Evolutionary conservation across 108 stramenopile genomes (phyloP), one percentile per base, ranked within the genome.

Genomic region (Chaetoceros tenuissimus): DNA sequence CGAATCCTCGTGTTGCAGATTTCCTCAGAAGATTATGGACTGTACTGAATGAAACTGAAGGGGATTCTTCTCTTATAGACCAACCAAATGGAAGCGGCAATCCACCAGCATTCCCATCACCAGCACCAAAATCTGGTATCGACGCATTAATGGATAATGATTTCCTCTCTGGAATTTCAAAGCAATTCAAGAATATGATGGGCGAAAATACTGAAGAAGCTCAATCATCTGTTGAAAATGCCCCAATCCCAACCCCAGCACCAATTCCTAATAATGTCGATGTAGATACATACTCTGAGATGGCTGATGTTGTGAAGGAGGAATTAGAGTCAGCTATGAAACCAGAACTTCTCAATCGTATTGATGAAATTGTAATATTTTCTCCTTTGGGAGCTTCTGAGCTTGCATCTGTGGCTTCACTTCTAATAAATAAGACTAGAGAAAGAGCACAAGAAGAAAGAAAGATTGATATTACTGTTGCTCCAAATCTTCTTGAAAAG

Each of bases 311-410:
- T 49, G 96, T 97, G 19, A 89, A 96, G 68, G 74, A 73, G n/a
- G 96, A 94, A 40, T 80, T 99, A 51, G 74, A 89, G 28, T 63
- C 81, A 28, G 66, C 74, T 20, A 97, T 98, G 86, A 83, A 85
- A 50, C 98, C 97, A 7, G 98, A 99, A 70, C 77, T 99, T 31
- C 69, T 99, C 60, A 99, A 99, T 70, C 86, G 98, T n/a, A 85
- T 99, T 57, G 98, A 99, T 63, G 98, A 99, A 69, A 95, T 98
- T 51, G 87, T 98, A 27, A 78, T 96, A 53, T 99, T 99, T 66
- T 75, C 76, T 22, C 91, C 95, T 2, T 73, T 99, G 47, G 60
- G 69, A 28, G 56, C 62, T 45, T 40, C 58, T 20, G 77, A 97
- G 53, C 75, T 99, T 50, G 55, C 65, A 20, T 72, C 64, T 25